phyloP scores from a whole-genome alignment of 345 rosid species.

The Aquilaria sinensis region DNA sequence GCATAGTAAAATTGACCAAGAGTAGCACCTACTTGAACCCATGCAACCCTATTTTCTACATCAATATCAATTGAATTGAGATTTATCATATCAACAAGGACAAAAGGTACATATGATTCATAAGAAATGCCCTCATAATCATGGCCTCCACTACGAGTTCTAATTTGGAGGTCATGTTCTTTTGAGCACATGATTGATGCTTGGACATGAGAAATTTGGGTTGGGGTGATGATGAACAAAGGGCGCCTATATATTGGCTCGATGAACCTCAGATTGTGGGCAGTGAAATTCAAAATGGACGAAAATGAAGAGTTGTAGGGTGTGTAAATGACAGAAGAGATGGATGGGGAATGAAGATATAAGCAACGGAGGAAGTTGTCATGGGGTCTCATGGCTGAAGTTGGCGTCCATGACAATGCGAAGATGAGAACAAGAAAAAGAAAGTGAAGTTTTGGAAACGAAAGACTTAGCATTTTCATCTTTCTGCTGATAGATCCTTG shows the following conservation, averaged over 20 bases:
- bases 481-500: no score
- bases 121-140: slow-evolving; percentile 56
- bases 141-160: slow-evolving; percentile 78
- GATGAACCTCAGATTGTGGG: slow-evolving; percentile 49
- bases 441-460: no score
- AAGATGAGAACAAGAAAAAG: no score
- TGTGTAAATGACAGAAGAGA: slow-evolving; percentile 4
- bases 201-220: slow-evolving; percentile 50
- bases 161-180: slow-evolving; percentile 31
- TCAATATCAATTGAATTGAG: slow-evolving; percentile 46
- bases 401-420: no score
- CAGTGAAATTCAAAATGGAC: slow-evolving; percentile 36
- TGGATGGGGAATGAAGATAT: no score
- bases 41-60: slow-evolving; percentile 36
- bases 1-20: slow-evolving; percentile 57
- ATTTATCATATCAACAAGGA: slow-evolving; percentile 57
- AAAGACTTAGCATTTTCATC: no score
- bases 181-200: slow-evolving; percentile 47
- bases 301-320: slow-evolving; percentile 39
- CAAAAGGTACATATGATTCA: slow-evolving; percentile 30
- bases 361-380: no score
- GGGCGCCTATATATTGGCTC: slow-evolving; percentile 56
- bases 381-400: no score
- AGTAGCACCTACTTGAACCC: slow-evolving; percentile 68
- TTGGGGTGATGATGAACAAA: slow-evolving; percentile 45